Evolutionary conservation across 345 rosid species (phyloP), one percentile per base, ranked within the genome.

Genomic region (Rhizophora mangle): DNA sequence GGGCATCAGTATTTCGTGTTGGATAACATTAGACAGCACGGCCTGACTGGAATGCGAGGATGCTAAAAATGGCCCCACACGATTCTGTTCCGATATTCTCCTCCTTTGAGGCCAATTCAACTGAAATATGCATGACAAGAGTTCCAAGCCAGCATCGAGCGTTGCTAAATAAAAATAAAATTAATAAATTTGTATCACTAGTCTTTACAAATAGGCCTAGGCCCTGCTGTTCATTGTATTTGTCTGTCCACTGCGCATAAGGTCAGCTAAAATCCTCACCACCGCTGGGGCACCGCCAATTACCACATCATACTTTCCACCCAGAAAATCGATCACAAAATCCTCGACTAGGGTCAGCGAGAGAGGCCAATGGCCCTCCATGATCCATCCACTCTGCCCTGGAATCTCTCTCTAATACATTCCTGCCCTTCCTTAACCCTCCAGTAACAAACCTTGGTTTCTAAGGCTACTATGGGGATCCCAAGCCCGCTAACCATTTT

Each of bases 301-400:
- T 47, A 85, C 90, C 76, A 89, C 96, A 67, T 89, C 96, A 71
- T 74, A 88, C 73, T 84, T 90, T 46, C 96, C 89, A 3, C 92
- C 96, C 4, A 87, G 71, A 71, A 86, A 94, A 72, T 94, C 97
- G 10, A 94, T 83, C 67, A 91, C 85, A 6, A 78, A 94, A 76
- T 91, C 97, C 80, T 87, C 92, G 31, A 91, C 97, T 0, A 96
- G 95, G 0, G 96, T 89, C 93, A 87, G 79, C 0, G 97, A 82
- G 52, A 7, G 88, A 86, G 0, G 76, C 80, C 3, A 72, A 95
- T 0, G 96, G 96, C 4, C 71, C 88, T 20, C 67, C 77, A 0
- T 78, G 30, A 70, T 88, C 93, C 68, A 70, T 88, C 93, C 68
- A 94, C 88, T 69, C 66, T 21, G 34, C 96, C 97, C 22, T 37